Conservation (phyloP, 371 early-diverging fungal genomes). For the Zychaea mexicana region DNA sequence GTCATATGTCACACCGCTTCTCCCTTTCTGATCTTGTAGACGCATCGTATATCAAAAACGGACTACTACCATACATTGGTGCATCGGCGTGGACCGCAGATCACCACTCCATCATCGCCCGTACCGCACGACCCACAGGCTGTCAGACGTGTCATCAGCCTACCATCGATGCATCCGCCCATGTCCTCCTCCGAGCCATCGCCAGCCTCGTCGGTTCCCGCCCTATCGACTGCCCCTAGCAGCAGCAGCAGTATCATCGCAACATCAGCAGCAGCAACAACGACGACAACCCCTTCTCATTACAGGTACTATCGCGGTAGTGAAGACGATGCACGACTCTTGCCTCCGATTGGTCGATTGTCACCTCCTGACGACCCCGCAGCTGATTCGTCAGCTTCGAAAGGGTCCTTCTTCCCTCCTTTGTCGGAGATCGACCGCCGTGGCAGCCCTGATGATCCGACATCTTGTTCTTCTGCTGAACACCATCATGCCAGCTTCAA, state of each 20-base stretch:
- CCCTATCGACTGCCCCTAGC: background rate
- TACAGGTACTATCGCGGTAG: background rate
- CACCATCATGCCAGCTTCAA: slow-evolving; percentile 12
- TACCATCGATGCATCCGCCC: slow-evolving; percentile 19
- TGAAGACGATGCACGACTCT: slow-evolving; percentile 7
- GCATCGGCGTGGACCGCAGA: slow-evolving; percentile 22
- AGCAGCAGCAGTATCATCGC: background rate
- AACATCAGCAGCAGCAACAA: background rate
- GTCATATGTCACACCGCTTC: background rate
- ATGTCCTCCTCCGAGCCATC: background rate
- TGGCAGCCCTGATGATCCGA: slow-evolving; percentile 2
- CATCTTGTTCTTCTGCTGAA: background rate
- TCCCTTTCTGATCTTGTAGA: slow-evolving; percentile 9
- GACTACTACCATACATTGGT: slow-evolving; percentile 21
- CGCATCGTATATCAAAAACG: slow-evolving; percentile 19
- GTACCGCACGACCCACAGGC: slow-evolving; percentile 8
- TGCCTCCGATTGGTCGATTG: slow-evolving; percentile 13
- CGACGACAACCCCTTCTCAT: background rate
- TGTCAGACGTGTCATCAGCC: slow-evolving; percentile 19
- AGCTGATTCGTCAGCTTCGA: background rate
- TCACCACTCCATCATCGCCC: slow-evolving; percentile 9
- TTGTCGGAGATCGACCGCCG: slow-evolving; percentile 5
- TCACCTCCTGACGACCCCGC: slow-evolving; percentile 15
- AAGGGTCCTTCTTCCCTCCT: slow-evolving; percentile 6
- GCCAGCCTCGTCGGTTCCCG: background rate